phyloP scores from a whole-genome alignment of 768 basidiomycete genomes.

The Asterophora parasitica region DNA sequence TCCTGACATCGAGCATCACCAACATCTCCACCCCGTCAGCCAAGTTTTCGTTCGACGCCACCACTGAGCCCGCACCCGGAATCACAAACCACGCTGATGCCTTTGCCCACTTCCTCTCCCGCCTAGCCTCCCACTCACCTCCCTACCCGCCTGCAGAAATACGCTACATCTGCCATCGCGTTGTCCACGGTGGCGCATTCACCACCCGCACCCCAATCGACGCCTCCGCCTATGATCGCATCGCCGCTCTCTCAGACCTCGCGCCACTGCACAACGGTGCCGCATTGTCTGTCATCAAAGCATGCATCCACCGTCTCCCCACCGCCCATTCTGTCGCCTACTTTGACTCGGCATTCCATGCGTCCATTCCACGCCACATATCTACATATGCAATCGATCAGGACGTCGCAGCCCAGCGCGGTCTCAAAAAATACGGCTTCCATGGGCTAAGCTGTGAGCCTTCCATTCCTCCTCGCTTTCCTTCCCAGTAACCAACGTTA shows the following conservation, averaged over 20 bases:
- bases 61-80: constrained; percentile 28
- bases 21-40: constrained; percentile 54
- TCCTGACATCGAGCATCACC: constrained; percentile 50
- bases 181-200: constrained; percentile 87
- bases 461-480: not conserved
- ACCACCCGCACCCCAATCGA: constrained; percentile 65
- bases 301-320: constrained; percentile 60
- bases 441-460: constrained; percentile 75
- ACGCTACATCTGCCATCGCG: constrained; percentile 61
- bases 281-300: constrained; percentile 55
- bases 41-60: constrained; percentile 41
- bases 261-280: constrained; percentile 74
- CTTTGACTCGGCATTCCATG: constrained; percentile 87
- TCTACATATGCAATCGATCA: constrained; percentile 77
- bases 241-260: constrained; percentile 70
- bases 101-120: constrained; percentile 54
- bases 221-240: constrained; percentile 63
- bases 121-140: constrained; percentile 37
- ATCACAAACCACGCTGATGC: constrained; percentile 59
- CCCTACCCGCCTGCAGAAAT: constrained; percentile 38
- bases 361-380: constrained; percentile 68
- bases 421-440: constrained; percentile 87
- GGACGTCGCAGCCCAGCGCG: constrained; percentile 52
- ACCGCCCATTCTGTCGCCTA: constrained; percentile 72
- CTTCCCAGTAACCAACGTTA: not conserved